Evolutionary conservation across 2,329 filamentous ascomycete genomes (phyloP).

Genomic region (Waltergamsia citrina): DNA sequence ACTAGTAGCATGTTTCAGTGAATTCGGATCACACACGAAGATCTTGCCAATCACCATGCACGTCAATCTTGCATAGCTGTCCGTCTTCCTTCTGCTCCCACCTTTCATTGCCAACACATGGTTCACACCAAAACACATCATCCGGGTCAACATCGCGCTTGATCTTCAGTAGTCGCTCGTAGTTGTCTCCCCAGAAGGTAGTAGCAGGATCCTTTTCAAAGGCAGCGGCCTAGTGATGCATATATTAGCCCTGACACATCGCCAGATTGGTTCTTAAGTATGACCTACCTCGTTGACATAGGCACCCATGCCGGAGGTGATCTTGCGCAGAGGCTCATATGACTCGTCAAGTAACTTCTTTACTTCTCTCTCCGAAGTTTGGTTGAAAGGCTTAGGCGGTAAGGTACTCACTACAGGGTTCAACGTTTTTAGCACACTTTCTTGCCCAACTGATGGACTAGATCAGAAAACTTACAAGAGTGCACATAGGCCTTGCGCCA

Average conservation of each 20-base stretch:
- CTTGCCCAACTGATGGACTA: too few relatives aligned
- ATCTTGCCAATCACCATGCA: too few relatives aligned
- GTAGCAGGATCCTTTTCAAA: constrained; percentile 26
- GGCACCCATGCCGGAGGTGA: constrained; percentile 29
- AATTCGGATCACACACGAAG: too few relatives aligned
- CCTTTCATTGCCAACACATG: constrained; percentile 35
- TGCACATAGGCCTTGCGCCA: constrained; percentile 38
- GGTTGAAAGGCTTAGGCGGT: constrained; percentile 12
- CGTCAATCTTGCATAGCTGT: constrained; percentile 12
- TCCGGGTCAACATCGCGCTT: constrained; percentile 35
- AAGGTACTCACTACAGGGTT: too few relatives aligned
- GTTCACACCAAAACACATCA: constrained; percentile 37
- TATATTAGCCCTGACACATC: rapidly evolving
- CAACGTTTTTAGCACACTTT: too few relatives aligned
- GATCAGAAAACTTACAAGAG: constrained; percentile 20
- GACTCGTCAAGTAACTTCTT: constrained; percentile 14
- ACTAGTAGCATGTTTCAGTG: too few relatives aligned
- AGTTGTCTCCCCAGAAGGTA: constrained; percentile 35
- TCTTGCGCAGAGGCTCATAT: constrained; percentile 23
- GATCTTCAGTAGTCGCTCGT: constrained; percentile 29
- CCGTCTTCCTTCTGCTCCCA: constrained; percentile 20
- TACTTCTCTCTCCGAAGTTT: constrained; percentile 12
- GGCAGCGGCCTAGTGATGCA: constrained; percentile 17
- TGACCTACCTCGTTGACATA: constrained; percentile 38
- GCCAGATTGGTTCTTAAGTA: too few relatives aligned